These are phyloP conservation scores for Akanthomyces lecanii DNA, from an alignment of 2,329 filamentous ascomycete species.

Conservation along the genomic window DNA sequence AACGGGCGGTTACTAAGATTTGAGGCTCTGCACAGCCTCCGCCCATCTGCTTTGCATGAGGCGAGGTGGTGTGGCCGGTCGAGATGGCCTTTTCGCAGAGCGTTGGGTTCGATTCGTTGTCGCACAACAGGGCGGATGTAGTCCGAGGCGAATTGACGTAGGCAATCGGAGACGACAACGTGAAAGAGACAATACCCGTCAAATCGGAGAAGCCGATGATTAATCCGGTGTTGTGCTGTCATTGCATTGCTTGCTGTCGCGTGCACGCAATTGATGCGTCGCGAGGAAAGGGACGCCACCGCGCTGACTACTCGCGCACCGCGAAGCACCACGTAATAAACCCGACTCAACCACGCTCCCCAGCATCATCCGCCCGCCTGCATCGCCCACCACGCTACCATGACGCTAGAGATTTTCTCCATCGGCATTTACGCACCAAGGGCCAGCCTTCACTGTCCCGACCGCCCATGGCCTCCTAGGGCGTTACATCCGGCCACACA, in stretches of 20 bases:
- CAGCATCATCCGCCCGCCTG: background rate
- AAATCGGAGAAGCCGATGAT: background rate
- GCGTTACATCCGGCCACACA: background rate
- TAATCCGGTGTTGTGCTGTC: background rate
- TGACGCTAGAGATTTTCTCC: background rate
- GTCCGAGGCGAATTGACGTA: background rate
- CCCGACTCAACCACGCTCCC: background rate
- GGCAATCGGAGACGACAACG: too few species aligned
- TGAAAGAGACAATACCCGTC: background rate
- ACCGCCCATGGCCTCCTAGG: background rate
- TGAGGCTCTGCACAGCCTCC: constrained; percentile 16
- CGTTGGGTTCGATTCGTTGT: too few species aligned
- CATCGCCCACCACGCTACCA: background rate
- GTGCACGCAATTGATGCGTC: background rate
- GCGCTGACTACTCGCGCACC: background rate
- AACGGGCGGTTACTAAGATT: constrained; percentile 14
- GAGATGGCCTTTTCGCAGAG: background rate
- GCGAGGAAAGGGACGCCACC: background rate
- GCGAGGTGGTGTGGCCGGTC: constrained; percentile 1
- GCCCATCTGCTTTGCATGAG: background rate
- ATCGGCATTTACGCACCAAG: background rate
- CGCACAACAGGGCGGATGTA: background rate
- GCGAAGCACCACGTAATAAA: background rate
- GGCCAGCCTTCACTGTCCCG: background rate
- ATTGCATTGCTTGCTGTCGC: constrained; percentile 1